Conservation (phyloP, 129 eudicot genomes). For the Helianthus annuus region DNA sequence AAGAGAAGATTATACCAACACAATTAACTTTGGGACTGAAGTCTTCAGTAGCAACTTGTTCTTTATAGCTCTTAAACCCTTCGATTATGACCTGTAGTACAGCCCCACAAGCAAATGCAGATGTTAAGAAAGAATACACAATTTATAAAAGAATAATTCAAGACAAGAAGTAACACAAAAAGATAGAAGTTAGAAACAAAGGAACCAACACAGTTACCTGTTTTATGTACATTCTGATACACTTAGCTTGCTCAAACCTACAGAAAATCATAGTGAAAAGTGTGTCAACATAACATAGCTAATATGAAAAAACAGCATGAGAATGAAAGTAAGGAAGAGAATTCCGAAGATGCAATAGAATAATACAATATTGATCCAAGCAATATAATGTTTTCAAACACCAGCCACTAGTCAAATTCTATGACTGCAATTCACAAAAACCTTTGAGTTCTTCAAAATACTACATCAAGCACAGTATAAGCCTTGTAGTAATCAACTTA, state of each 20-base stretch:
- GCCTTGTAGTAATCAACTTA: neutral
- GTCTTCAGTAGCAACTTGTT: slow-evolving; percentile 86
- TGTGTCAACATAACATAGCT: slow-evolving; percentile 6
- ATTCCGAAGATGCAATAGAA: neutral
- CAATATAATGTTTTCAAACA: neutral
- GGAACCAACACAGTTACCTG: slow-evolving; percentile 48
- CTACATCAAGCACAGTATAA: slow-evolving; percentile 4
- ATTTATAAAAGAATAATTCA: neutral
- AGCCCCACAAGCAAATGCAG: slow-evolving; percentile 24
- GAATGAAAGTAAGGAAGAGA: neutral
- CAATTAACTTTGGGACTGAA: slow-evolving; percentile 97
- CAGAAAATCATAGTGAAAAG: slow-evolving; percentile 13
- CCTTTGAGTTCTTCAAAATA: slow-evolving; percentile 3
- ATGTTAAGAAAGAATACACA: slow-evolving; percentile 1
- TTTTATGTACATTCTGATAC: slow-evolving; percentile 71
- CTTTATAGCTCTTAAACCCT: slow-evolving; percentile 96
- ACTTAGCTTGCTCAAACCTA: slow-evolving; percentile 26
- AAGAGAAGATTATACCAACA: slow-evolving; percentile 59
- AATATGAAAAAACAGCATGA: neutral
- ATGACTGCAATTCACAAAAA: slow-evolving; percentile 14
- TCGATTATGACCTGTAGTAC: slow-evolving; percentile 73
- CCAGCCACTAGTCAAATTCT: neutral
- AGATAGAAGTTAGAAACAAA: slow-evolving; percentile 4
- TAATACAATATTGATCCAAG: neutral
- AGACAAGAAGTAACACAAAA: slow-evolving; percentile 1